Conservation (phyloP, 1,284 basidiomycete species). For the Ganoderma lucidum region DNA sequence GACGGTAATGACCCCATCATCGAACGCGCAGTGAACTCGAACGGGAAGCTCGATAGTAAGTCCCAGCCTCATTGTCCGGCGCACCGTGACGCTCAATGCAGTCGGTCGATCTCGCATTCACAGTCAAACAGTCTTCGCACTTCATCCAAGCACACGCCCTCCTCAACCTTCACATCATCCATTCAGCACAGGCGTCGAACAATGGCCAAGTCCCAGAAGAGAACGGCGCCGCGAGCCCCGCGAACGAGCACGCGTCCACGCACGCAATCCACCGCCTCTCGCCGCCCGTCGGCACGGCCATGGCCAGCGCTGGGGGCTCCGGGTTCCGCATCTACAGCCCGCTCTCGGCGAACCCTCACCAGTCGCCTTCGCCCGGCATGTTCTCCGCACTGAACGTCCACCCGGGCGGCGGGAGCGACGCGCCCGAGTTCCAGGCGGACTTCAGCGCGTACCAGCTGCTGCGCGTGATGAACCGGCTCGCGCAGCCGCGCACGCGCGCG, state of each 20-base stretch:
- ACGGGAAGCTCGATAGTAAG: conserved; percentile 51
- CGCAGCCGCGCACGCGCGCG: conserved; percentile 63
- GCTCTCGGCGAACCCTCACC: conserved; percentile 48
- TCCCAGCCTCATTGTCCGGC: conserved; percentile 1
- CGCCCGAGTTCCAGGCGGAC: conserved; percentile 47
- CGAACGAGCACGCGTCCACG: conserved; percentile 49
- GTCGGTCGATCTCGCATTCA: conserved; percentile 51
- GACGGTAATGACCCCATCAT: conserved; percentile 7
- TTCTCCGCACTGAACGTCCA: conserved; percentile 22
- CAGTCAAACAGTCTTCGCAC: conserved; percentile 77
- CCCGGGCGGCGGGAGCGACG: conserved; percentile 33
- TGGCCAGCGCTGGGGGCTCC: conserved; percentile 29
- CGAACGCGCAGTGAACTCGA: conserved; percentile 42
- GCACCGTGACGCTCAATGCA: conserved; percentile 19
- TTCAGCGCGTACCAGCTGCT: conserved; percentile 79
- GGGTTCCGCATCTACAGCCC: conserved; percentile 75
- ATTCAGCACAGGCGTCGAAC: conserved; percentile 64
- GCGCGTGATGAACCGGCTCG: conserved; percentile 77
- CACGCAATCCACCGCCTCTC: conserved; percentile 57
- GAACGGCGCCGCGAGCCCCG: conserved; percentile 23
- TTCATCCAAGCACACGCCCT: conserved; percentile 80
- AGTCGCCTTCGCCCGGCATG: conserved; percentile 39
- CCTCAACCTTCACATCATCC: conserved; percentile 79
- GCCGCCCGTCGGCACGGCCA: conserved; percentile 26
- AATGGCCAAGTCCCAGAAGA: conserved; percentile 31